These are phyloP conservation scores for Fusarium bactridioides DNA, from an alignment of 2,329 filamentous ascomycete species.

Conservation along the genomic window DNA sequence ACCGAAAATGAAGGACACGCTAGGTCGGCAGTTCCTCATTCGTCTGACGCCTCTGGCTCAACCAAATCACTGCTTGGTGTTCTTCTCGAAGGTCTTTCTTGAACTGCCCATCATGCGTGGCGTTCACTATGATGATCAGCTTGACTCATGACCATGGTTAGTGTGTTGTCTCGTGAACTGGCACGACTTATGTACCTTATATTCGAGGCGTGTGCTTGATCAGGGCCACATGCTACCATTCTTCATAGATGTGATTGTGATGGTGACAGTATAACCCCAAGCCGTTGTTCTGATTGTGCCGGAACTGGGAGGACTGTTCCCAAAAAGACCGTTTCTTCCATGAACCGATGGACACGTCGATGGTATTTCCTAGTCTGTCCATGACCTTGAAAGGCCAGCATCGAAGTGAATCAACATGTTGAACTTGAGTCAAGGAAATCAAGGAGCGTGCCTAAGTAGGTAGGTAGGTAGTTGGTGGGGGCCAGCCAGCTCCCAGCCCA, in stretches of 20 bases:
- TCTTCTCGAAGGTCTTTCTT: slow-evolving; percentile 34
- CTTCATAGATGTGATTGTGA: background rate
- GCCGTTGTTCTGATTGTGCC: background rate
- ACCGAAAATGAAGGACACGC: background rate
- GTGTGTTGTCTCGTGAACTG: background rate
- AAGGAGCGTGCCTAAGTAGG: slow-evolving; percentile 4
- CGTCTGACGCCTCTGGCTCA: slow-evolving; percentile 9
- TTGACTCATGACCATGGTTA: slow-evolving; percentile 17
- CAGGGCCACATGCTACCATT: background rate
- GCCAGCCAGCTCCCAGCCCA: slow-evolving; percentile 11
- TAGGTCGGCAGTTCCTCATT: background rate
- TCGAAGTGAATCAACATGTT: background rate
- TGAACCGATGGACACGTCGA: background rate
- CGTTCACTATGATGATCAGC: slow-evolving; percentile 1
- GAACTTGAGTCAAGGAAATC: background rate
- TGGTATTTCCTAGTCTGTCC: background rate
- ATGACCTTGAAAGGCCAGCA: background rate
- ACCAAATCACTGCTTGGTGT: slow-evolving; percentile 10
- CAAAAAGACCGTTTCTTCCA: background rate
- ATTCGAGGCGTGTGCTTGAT: slow-evolving; percentile 7
- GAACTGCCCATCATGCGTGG: slow-evolving; percentile 18
- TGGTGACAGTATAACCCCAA: background rate
- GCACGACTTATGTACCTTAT: slow-evolving; percentile 12
- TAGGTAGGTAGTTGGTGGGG: slow-evolving; percentile 4
- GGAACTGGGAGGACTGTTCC: background rate